phyloP scores from a whole-genome alignment of 1,284 basidiomycete genomes.

The Moesziomyces sp. region DNA sequence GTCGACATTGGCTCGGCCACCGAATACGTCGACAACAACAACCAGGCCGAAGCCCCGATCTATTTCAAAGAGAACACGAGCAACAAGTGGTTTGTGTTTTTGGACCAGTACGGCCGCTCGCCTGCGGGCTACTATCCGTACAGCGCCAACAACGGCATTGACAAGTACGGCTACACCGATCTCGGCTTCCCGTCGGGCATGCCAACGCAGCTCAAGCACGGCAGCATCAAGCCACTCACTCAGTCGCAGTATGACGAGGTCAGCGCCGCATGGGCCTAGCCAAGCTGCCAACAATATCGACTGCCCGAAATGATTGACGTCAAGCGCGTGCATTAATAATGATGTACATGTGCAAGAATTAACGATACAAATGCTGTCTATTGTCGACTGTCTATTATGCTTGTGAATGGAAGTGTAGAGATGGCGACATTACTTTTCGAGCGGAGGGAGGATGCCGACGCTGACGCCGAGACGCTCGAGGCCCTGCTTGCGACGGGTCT shows the following conservation, averaged over 20 bases:
- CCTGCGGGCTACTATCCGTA: constrained; percentile 29
- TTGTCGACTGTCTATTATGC: too few species aligned
- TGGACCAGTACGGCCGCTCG: constrained; percentile 32
- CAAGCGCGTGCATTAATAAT: too few species aligned
- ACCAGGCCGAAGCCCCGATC: constrained; percentile 24
- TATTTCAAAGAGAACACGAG: constrained; percentile 23
- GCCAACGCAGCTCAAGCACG: constrained; percentile 37
- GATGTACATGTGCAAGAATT: constrained; percentile 3
- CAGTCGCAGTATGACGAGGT: constrained; percentile 45
- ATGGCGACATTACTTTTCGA: constrained; percentile 17
- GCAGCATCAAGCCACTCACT: constrained; percentile 36
- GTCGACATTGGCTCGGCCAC: constrained; percentile 12
- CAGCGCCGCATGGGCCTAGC: constrained; percentile 12
- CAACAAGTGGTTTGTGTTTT: constrained; percentile 20
- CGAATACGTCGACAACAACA: constrained; percentile 25
- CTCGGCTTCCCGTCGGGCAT: constrained; percentile 33
- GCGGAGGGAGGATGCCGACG: constrained; percentile 30
- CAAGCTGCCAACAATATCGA: too few species aligned
- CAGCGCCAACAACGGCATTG: constrained; percentile 24
- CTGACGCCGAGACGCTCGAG: constrained; percentile 17
- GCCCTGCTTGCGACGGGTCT: constrained; percentile 25
- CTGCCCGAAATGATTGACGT: too few species aligned
- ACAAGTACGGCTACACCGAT: constrained; percentile 26
- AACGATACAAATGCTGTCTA: neutral
- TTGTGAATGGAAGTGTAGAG: too few species aligned